A percentile compares a stretch with the other conserved stretches of the same genome.
Conservation (phyloP, 495 filamentous ascomycete species). For the Neurospora sublineolata region DNA sequence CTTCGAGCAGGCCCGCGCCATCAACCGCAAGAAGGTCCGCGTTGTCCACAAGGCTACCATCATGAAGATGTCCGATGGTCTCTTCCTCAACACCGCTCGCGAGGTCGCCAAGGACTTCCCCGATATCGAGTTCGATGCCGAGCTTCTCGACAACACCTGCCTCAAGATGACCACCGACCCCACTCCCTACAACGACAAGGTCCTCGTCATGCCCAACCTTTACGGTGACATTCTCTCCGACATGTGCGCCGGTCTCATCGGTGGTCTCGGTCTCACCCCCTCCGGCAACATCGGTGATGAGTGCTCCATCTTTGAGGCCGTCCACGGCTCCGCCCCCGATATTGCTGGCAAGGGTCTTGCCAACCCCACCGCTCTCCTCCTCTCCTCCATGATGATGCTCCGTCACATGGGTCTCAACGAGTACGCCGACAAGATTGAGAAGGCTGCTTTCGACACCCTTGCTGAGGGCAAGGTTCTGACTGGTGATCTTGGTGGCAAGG, state of each 20-base stretch:
- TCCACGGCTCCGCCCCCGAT: slow-evolving; percentile 95
- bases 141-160: slow-evolving; percentile 97
- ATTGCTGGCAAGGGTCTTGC: slow-evolving; percentile 92
- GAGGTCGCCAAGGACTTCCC: slow-evolving; percentile 90
- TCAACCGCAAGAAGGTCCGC: slow-evolving; percentile 89
- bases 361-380: slow-evolving; percentile 87
- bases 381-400: slow-evolving; percentile 97
- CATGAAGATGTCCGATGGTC: slow-evolving; percentile 99
- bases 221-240: slow-evolving; percentile 99
- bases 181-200: slow-evolving; percentile 93
- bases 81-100: slow-evolving; percentile 79
- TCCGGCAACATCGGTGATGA: slow-evolving; percentile 98
- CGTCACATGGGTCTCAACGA: slow-evolving; percentile 89
- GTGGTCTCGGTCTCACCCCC: slow-evolving; percentile 90
- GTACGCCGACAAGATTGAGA: slow-evolving; percentile 81
- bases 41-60: slow-evolving; percentile 99
- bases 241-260: slow-evolving; percentile 97
- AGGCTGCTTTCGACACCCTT: slow-evolving; percentile 84
- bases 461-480: slow-evolving; percentile 93
- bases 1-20: slow-evolving; percentile 89
- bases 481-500: slow-evolving; percentile 86
- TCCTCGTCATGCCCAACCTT: slow-evolving; percentile 98
- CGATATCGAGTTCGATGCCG: slow-evolving; percentile 84
- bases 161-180: slow-evolving; percentile 95
- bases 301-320: slow-evolving; percentile 98